Base-by-base conservation (phyloP, 192 early-diverging fungal species). In the Backusella psychrophila region DNA sequence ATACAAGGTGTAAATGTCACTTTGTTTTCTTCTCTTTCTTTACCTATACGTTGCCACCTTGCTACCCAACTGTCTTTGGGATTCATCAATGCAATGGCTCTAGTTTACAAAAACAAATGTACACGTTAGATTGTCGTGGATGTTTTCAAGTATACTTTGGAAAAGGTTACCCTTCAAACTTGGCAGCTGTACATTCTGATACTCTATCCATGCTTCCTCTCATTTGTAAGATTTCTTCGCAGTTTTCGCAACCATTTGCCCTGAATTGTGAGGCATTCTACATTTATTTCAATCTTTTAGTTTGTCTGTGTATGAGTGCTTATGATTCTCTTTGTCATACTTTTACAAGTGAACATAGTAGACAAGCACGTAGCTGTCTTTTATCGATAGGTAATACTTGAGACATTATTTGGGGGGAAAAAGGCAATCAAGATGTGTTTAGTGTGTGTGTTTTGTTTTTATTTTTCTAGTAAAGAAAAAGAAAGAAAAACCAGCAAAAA, bases 281-380 rank as follows among this genome's bases (percentile, higher is more conserved):
- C 17, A 29, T 41, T 1, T 44, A 11, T 42, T 31, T 69, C 8
- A 59, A 42, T 26, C 19, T 49, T n/a, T 49, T 59, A 71, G 56
- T 46, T 44, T 21, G 23, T 17, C 14, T 44, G 42, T 44, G 15
- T 44, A 44, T 44, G 15, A 44, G 12, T 17, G 42, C 15, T 12
- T 41, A 38, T 73, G 46, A 23, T 36, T 67, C 17, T 67, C 35
- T 36, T 31, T 14, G 0, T 6, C 31, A 17, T 86, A 89, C 89
- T 87, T 93, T 94, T 71, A 96, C 84, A 56, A 96, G 87, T 65
- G 90, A 91, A 77, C 94, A 96, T 26, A 96, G 84, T 17, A 94
- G 83, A 44, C 94, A 96, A 3, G 94, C 92, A 42, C 94, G 89
- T 70, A 94, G 83, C 75, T 92, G 89, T n/a, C 87, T 87, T 75